A percentile compares a stretch with the other conserved stretches of the same genome.
phyloP scores from a whole-genome alignment of 106 monocot genomes.

The Dendrobium officinale region DNA sequence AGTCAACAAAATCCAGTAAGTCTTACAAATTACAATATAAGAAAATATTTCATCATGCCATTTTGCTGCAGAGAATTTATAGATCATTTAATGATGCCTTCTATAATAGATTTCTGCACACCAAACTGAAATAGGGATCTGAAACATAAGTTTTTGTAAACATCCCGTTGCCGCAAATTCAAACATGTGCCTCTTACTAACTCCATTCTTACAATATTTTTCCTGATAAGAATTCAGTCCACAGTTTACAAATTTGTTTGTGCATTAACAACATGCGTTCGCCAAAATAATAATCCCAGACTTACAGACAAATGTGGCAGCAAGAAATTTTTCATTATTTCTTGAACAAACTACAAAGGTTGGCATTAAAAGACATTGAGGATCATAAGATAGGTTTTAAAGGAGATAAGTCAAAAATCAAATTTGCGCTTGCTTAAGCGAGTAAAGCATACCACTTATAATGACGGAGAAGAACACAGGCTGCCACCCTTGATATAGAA shows the following conservation, averaged over 20 bases:
- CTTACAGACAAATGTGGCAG: background rate
- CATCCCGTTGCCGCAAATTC: background rate
- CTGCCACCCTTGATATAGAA: slow-evolving; percentile 49
- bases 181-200: background rate
- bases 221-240: background rate
- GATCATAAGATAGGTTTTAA: background rate
- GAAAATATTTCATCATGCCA: background rate
- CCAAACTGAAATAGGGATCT: background rate
- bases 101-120: background rate
- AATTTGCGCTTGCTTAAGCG: background rate
- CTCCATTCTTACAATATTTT: background rate
- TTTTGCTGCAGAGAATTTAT: background rate
- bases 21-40: slow-evolving; percentile 2
- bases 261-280: background rate
- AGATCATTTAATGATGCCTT: background rate
- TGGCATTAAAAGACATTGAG: background rate
- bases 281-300: background rate
- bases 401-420: background rate
- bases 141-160: background rate
- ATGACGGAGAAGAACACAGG: slow-evolving; percentile 64
- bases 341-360: background rate
- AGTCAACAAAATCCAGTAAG: background rate
- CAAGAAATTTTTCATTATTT: background rate
- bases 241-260: background rate
- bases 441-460: slow-evolving; percentile 52